phyloP scores from a whole-genome alignment of 805 yeast genomes.

The Starmerella khaoyaiensis region DNA sequence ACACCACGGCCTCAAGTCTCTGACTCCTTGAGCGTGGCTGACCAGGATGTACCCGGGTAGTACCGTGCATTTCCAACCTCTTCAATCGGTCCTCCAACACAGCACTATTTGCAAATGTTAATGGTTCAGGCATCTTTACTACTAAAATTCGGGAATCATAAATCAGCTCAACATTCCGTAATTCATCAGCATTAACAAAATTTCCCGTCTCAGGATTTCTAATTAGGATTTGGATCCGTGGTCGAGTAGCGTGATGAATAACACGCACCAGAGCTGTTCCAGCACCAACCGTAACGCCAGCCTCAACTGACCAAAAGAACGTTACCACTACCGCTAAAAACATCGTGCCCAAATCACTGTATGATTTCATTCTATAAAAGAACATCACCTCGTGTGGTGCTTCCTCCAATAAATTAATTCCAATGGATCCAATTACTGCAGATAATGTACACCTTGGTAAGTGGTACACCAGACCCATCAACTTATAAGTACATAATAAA shows the following conservation, averaged over 20 bases:
- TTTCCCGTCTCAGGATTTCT: constrained; percentile 47
- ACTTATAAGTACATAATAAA: constrained; percentile 45
- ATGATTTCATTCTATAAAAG: constrained; percentile 62
- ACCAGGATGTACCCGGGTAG: constrained; percentile 64
- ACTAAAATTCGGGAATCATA: constrained; percentile 59
- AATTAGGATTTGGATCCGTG: constrained; percentile 74
- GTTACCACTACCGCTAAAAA: constrained; percentile 52
- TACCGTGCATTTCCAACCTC: constrained; percentile 65
- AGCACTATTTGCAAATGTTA: constrained; percentile 74
- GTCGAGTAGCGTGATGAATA: constrained; percentile 63
- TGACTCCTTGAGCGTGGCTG: constrained; percentile 36
- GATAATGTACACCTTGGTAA: constrained; percentile 72
- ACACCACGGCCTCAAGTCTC: constrained; percentile 44
- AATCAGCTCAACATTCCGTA: constrained; percentile 5
- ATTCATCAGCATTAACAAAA: constrained; percentile 54
- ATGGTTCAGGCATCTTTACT: constrained; percentile 74
- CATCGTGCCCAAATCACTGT: constrained; percentile 60
- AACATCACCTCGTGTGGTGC: constrained; percentile 67
- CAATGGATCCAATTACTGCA: constrained; percentile 68
- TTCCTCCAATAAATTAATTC: constrained; percentile 64
- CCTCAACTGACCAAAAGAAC: constrained; percentile 64
- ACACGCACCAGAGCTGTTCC: constrained; percentile 68
- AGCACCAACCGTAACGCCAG: constrained; percentile 81
- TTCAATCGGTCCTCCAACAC: constrained; percentile 55
- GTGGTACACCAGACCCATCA: constrained; percentile 52